Evolutionary conservation across 441 rosid genomes (phyloP), one percentile per base, ranked within the genome.

Genomic region (Flueggea neowawraea): DNA sequence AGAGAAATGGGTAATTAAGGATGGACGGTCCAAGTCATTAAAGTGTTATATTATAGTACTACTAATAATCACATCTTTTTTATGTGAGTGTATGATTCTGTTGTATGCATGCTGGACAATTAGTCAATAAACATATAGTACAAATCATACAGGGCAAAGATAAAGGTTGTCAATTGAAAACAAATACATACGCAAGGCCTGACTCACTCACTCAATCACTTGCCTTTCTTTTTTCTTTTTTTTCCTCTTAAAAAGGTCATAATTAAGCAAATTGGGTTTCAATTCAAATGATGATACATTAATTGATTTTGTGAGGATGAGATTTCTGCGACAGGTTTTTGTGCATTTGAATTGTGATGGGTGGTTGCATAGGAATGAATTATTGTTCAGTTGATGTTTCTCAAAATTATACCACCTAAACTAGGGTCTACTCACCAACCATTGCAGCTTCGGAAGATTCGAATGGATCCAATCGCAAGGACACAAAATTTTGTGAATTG

Each of bases 321-420:
- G 12, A 10, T 9, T 16, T 17, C 36, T 10, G 15, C 2, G 33
- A 17, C 14, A 43, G 12, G 60, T 1, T 55, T 14, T 31, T 10
- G 12, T 9, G n/a, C 50, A 4, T 47, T 47, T 47, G 50, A 47
- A 47, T 47, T 47, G n/a, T 10, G 12, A 10, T 47, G 50, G 50
- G 50, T 10, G 14, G 14, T 10, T 47, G 50, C 14, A 47, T 11
- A 47, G n/a, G 7, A 10, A 10, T 47, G 50, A 47, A 47, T 47
- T 47, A 47, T 47, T 47, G 50, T 36, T 36, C 41, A 5, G 31
- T 17, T 7, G 28, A 16, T 57, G 48, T 3, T 17, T 60, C 15
- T 49, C 53, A 52, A 47, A 61, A 59, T 65, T 55, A 43, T 50
- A 6, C 49, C 61, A 55, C 69, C 63, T 12, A 63, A 63, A 58